These are phyloP conservation scores for Coprinellus micaceus DNA, from an alignment of 768 basidiomycete species.

Conservation along the genomic window DNA sequence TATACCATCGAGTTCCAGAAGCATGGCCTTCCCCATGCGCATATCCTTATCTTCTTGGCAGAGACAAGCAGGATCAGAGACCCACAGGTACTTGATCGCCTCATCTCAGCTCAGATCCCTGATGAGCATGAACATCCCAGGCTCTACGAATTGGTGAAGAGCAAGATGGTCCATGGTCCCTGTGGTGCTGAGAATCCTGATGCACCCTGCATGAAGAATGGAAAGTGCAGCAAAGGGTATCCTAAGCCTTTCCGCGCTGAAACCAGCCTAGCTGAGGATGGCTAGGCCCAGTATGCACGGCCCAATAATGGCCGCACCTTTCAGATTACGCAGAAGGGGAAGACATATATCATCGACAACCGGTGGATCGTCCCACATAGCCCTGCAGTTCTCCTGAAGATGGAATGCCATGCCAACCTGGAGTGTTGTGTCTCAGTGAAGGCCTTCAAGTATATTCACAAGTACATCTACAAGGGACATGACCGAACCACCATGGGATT, in stretches of 20 bases:
- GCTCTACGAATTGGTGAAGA: slow-evolving; percentile 39
- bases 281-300: slow-evolving; percentile 35
- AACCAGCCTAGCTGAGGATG: slow-evolving; percentile 36
- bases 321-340: not conserved
- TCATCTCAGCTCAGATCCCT: slow-evolving; percentile 41
- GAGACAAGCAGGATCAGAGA: slow-evolving; percentile 27
- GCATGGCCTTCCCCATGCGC: slow-evolving; percentile 50
- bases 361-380: slow-evolving; percentile 40
- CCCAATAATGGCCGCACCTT: slow-evolving; percentile 29
- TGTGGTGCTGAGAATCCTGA: slow-evolving; percentile 31
- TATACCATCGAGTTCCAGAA: slow-evolving; percentile 60
- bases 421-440: slow-evolving; percentile 37
- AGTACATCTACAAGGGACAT: slow-evolving; percentile 48
- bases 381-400: slow-evolving; percentile 30
- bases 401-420: slow-evolving; percentile 49
- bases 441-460: slow-evolving; percentile 44
- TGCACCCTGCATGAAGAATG: slow-evolving; percentile 37
- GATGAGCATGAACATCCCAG: slow-evolving; percentile 32
- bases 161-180: slow-evolving; percentile 32
- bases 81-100: slow-evolving; percentile 33
- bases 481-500: slow-evolving; percentile 36
- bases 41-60: slow-evolving; percentile 42
- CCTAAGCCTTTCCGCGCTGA: slow-evolving; percentile 28
- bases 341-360: slow-evolving; percentile 26
- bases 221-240: slow-evolving; percentile 30